Evolutionary conservation across 2,329 filamentous ascomycete species (phyloP).

Genomic region (Didymella segeticola): DNA sequence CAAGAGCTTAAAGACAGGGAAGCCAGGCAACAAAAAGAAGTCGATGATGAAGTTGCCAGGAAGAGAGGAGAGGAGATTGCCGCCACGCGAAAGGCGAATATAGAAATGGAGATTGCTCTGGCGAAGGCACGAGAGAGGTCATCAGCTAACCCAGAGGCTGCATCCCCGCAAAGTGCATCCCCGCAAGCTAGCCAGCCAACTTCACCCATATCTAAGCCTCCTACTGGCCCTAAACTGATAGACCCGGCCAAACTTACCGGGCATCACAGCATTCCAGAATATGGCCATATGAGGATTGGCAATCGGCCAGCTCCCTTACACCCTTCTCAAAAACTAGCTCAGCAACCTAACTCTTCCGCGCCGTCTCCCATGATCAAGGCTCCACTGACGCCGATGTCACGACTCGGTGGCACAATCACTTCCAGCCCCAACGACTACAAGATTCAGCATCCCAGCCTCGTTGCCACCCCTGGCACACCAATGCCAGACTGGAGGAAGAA

Average conservation of each 20-base stretch:
- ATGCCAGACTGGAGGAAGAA: slow-evolving; percentile 7
- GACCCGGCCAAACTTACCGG: slow-evolving; percentile 11
- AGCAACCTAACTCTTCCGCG: slow-evolving; percentile 4
- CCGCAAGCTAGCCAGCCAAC: background rate
- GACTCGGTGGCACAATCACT: slow-evolving; percentile 17
- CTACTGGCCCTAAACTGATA: background rate
- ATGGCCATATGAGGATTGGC: slow-evolving; percentile 30
- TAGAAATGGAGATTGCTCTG: background rate
- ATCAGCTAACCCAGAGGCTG: background rate
- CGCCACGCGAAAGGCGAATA: background rate
- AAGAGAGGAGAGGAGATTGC: background rate
- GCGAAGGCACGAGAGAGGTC: background rate
- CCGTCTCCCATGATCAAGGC: slow-evolving; percentile 14
- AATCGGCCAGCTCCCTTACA: slow-evolving; percentile 32
- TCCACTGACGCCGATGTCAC: slow-evolving; percentile 23
- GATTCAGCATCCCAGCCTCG: background rate
- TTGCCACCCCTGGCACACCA: background rate
- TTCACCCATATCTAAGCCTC: background rate
- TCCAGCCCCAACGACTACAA: slow-evolving; percentile 6
- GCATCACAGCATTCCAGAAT: slow-evolving; percentile 21
- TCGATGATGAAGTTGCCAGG: background rate
- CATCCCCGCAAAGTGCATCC: background rate
- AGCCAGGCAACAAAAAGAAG: background rate
- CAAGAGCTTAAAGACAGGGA: background rate
- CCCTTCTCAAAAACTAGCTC: slow-evolving; percentile 24